Evolutionary conservation across 495 filamentous ascomycete genomes (phyloP).

Genomic region (Evernia prunastri): DNA sequence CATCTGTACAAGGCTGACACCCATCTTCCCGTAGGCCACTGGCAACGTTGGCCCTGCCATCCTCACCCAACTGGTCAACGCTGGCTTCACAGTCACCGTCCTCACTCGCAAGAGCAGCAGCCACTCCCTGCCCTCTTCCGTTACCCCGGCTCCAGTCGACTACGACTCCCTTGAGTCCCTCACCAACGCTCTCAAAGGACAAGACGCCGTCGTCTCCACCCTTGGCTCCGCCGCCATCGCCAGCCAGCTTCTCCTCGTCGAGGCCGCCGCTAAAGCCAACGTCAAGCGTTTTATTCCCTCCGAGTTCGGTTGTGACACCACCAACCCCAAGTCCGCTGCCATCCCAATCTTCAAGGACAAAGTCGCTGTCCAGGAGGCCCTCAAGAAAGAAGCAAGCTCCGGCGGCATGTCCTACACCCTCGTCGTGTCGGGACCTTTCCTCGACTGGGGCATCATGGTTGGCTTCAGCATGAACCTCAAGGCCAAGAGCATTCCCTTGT

Average conservation of each 20-base stretch:
- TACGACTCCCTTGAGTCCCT: slow-evolving; percentile 27
- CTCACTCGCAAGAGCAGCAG: slow-evolving; percentile 32
- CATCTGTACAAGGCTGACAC: slow-evolving; percentile 3
- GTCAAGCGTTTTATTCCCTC: slow-evolving; percentile 52
- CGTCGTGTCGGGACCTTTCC: slow-evolving; percentile 44
- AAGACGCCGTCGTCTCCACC: slow-evolving; percentile 54
- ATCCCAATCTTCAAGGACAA: slow-evolving; percentile 46
- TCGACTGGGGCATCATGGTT: slow-evolving; percentile 45
- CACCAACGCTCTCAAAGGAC: slow-evolving; percentile 39
- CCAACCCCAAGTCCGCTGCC: slow-evolving; percentile 34
- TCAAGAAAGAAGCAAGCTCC: slow-evolving; percentile 37
- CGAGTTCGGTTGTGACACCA: slow-evolving; percentile 30
- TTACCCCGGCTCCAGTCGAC: slow-evolving; percentile 25
- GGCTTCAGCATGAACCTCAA: slow-evolving; percentile 38
- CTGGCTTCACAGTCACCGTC: slow-evolving; percentile 34
- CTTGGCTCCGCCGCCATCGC: slow-evolving; percentile 35
- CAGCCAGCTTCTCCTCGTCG: slow-evolving; percentile 45
- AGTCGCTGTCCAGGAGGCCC: slow-evolving; percentile 42
- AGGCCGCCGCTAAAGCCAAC: slow-evolving; percentile 53
- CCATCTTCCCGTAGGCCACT: slow-evolving; percentile 30
- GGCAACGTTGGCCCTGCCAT: slow-evolving; percentile 36
- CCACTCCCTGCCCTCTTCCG: slow-evolving; percentile 18
- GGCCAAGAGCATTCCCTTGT: slow-evolving; percentile 40
- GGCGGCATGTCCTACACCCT: slow-evolving; percentile 47
- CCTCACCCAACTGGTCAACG: slow-evolving; percentile 30